Conservation (phyloP, 2,329 filamentous ascomycete species). For the Penicillium olsonii region DNA sequence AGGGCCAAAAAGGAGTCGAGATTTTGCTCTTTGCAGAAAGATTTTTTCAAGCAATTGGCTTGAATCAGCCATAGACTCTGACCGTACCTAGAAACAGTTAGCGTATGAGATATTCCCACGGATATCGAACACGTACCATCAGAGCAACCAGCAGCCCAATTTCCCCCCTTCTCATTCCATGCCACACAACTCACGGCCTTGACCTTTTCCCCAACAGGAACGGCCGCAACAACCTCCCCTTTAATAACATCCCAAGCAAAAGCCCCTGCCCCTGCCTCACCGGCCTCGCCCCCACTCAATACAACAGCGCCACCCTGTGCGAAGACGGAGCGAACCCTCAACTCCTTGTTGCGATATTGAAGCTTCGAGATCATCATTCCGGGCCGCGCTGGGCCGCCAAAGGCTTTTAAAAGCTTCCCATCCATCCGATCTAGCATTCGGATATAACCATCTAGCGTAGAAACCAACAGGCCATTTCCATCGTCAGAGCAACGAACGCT, state of each 20-base stretch:
- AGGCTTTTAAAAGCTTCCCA: conserved; percentile 73
- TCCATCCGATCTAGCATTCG: conserved; percentile 77
- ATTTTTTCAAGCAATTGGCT: not conserved
- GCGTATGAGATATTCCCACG: not conserved
- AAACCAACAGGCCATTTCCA: conserved; percentile 72
- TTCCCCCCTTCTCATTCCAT: conserved; percentile 45
- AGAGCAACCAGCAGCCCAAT: conserved; percentile 45
- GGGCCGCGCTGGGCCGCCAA: conserved; percentile 56
- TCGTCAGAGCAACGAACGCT: conserved; percentile 71
- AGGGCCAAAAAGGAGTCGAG: not conserved
- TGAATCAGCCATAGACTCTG: conserved; percentile 7
- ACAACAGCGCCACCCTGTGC: conserved; percentile 77
- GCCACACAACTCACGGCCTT: conserved; percentile 48
- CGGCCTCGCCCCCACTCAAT: conserved; percentile 74
- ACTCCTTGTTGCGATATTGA: conserved; percentile 62
- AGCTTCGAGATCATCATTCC: conserved; percentile 25
- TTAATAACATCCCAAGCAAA: conserved; percentile 80
- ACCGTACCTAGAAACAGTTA: conserved; percentile 5
- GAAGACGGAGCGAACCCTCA: conserved; percentile 74
- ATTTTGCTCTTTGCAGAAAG: not conserved
- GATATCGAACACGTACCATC: conserved; percentile 37
- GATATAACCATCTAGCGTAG: conserved; percentile 73
- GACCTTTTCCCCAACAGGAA: conserved; percentile 49
- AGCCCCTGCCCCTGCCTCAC: conserved; percentile 31
- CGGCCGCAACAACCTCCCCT: conserved; percentile 65